Conservation (phyloP, 495 filamentous ascomycete species). For the Penicillium canescens region DNA sequence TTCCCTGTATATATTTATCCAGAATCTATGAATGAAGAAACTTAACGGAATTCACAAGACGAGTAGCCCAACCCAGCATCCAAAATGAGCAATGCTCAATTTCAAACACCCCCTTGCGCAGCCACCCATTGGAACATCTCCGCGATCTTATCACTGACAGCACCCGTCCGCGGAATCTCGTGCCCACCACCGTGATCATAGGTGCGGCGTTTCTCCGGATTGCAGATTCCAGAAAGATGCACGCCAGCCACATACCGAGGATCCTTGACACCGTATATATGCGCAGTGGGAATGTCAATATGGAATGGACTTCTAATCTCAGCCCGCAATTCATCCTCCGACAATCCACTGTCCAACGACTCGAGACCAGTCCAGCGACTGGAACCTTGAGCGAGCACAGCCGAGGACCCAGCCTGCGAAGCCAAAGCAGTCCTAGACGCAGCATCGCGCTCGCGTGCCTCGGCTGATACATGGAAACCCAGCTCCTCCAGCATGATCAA, state of each 20-base stretch:
- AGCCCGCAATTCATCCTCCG: slow-evolving; percentile 52
- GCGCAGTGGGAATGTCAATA: slow-evolving; percentile 61
- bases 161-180: slow-evolving; percentile 49
- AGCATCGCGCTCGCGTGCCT: slow-evolving; percentile 39
- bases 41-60: too few species aligned
- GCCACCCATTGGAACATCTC: slow-evolving; percentile 40
- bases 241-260: slow-evolving; percentile 54
- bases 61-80: too few species aligned
- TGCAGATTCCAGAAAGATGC: slow-evolving; percentile 57
- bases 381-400: slow-evolving; percentile 29
- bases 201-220: slow-evolving; percentile 41
- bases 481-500: slow-evolving; percentile 49
- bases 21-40: too few species aligned
- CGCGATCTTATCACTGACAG: slow-evolving; percentile 35
- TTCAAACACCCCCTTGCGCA: background rate
- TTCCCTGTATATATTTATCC: too few species aligned
- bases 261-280: slow-evolving; percentile 61
- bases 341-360: slow-evolving; percentile 33
- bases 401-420: slow-evolving; percentile 25
- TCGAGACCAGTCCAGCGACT: slow-evolving; percentile 28
- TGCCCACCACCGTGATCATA: slow-evolving; percentile 58
- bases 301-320: slow-evolving; percentile 38
- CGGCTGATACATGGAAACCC: slow-evolving; percentile 46
- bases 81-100: too few species aligned
- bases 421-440: slow-evolving; percentile 28